These are phyloP conservation scores for Thelephora ganbajun DNA, from an alignment of 768 basidiomycete genomes.

Conservation along the genomic window DNA sequence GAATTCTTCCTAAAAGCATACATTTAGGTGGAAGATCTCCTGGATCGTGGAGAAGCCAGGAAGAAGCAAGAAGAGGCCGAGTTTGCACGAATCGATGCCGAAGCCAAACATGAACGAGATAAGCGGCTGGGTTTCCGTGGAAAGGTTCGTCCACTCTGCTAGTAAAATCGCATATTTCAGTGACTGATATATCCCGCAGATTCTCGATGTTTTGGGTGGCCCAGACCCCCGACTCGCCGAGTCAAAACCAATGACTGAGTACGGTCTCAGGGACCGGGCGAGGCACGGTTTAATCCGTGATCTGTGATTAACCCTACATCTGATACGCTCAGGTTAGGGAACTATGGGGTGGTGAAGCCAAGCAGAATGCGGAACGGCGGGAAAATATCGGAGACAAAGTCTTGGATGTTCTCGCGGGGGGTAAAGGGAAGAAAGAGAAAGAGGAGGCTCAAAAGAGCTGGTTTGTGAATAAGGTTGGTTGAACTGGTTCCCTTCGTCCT, in stretches of 20 bases:
- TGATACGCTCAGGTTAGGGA: neutral
- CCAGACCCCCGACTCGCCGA: neutral
- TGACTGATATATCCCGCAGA: neutral
- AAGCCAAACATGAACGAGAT: slow-evolving; percentile 3
- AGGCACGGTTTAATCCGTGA: neutral
- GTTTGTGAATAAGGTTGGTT: slow-evolving; percentile 4
- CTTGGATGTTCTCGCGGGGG: slow-evolving; percentile 1
- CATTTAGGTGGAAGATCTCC: slow-evolving; percentile 3
- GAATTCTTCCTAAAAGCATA: neutral
- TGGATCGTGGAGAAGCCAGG: slow-evolving; percentile 4
- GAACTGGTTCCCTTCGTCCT: neutral
- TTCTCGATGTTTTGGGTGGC: neutral
- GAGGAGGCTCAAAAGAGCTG: slow-evolving; percentile 1
- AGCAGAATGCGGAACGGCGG: neutral
- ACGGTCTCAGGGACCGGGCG: neutral
- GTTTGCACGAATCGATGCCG: slow-evolving; percentile 3
- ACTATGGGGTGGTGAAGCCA: neutral
- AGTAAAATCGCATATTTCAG: neutral
- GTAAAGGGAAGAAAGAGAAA: slow-evolving; percentile 1
- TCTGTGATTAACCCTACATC: neutral
- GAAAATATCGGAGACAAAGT: slow-evolving; percentile 4
- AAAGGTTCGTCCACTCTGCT: neutral
- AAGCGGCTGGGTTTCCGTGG: neutral
- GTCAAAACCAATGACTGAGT: neutral
- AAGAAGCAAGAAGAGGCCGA: slow-evolving; percentile 4